These are phyloP conservation scores for Eragrostis nindensis DNA, from an alignment of 176 grass and related monocot species.

Conservation along the genomic window DNA sequence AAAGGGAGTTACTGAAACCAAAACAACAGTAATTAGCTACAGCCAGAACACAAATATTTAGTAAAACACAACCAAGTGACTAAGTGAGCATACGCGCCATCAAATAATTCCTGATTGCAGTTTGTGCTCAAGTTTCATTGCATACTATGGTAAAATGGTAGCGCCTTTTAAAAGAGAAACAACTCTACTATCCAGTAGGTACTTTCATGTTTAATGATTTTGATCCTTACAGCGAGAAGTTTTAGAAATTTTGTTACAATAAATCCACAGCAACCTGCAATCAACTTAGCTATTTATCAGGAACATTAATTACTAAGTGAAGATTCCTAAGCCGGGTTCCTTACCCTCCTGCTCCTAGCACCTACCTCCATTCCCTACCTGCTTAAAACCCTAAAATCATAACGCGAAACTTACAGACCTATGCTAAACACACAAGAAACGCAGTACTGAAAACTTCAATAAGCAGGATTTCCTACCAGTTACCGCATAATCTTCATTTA, in stretches of 20 bases:
- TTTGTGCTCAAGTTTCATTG: neutral
- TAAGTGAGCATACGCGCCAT: neutral
- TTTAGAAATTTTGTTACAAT: conserved; percentile 1
- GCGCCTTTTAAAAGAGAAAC: neutral
- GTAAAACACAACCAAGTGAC: no score
- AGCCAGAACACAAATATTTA: neutral
- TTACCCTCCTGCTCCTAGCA: neutral
- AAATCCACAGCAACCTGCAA: neutral
- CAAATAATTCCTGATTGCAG: neutral
- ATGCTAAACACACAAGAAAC: neutral
- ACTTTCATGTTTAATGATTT: neutral
- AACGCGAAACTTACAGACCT: neutral
- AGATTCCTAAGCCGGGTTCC: neutral
- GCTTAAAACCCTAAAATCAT: neutral
- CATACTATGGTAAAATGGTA: neutral
- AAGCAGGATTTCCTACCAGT: neutral
- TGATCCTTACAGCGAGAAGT: neutral
- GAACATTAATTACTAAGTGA: neutral
- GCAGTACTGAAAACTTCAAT: neutral
- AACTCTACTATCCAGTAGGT: neutral
- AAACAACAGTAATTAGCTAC: neutral
- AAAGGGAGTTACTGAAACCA: neutral
- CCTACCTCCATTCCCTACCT: neutral
- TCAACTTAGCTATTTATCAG: neutral
- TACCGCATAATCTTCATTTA: neutral